Evolutionary conservation across 2,329 filamentous ascomycete genomes (phyloP).

Genomic region (Fusarium sp.): DNA sequence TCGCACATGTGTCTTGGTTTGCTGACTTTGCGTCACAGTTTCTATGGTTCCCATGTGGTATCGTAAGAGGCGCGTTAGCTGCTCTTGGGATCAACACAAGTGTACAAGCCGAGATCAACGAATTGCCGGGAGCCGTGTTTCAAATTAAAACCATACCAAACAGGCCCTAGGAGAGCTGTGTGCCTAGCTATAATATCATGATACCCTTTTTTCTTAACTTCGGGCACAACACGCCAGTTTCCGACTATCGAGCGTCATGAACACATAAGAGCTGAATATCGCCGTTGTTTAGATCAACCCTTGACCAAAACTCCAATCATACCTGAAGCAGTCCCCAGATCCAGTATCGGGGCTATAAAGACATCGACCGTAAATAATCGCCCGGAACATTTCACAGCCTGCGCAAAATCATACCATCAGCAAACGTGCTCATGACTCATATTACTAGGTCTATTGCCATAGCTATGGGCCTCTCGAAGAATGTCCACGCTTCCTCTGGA

Average conservation of each 20-base stretch:
- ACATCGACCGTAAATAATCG: slow-evolving; percentile 36
- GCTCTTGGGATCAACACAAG: slow-evolving; percentile 90
- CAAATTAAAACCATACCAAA: slow-evolving; percentile 89
- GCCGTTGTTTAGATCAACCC: slow-evolving; percentile 23
- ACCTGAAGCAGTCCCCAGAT: slow-evolving; percentile 36
- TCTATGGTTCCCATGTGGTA: slow-evolving; percentile 93
- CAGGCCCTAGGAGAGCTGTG: slow-evolving; percentile 55
- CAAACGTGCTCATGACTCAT: slow-evolving; percentile 48
- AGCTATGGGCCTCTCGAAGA: slow-evolving; percentile 48
- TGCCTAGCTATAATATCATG: slow-evolving; percentile 38
- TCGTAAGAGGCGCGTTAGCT: slow-evolving; percentile 92
- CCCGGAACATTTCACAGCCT: slow-evolving; percentile 52
- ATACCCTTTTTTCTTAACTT: slow-evolving; percentile 38
- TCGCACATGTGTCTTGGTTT: background rate
- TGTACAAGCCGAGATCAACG: slow-evolving; percentile 89
- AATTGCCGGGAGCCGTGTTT: slow-evolving; percentile 89
- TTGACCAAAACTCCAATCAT: slow-evolving; percentile 41
- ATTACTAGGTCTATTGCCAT: slow-evolving; percentile 52
- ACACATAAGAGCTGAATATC: slow-evolving; percentile 38
- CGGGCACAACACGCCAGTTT: slow-evolving; percentile 32
- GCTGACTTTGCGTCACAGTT: slow-evolving; percentile 67
- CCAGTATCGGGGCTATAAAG: slow-evolving; percentile 21
- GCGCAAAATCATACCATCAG: slow-evolving; percentile 51
- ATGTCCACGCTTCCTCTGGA: slow-evolving; percentile 44
- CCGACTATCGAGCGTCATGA: slow-evolving; percentile 26